Evolutionary conservation across 768 basidiomycete species (phyloP).

Genomic region (Tubosaeta sp.): DNA sequence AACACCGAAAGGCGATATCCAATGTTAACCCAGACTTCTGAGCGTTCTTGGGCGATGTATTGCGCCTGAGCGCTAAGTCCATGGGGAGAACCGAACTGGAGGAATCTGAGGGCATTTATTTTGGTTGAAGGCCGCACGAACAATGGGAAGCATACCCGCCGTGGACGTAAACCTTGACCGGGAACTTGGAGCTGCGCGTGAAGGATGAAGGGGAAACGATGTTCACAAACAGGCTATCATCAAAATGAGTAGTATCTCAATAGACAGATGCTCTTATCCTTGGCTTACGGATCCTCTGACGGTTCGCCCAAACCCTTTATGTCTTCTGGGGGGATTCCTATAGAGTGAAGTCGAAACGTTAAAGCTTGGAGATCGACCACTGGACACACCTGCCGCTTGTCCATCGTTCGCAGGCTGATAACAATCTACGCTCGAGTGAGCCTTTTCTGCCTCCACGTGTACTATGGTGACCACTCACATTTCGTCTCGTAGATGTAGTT

Average conservation of each 20-base stretch:
- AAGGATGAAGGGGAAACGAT: conserved; percentile 51
- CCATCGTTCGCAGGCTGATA: conserved; percentile 64
- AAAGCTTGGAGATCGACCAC: neutral
- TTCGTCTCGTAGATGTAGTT: conserved; percentile 58
- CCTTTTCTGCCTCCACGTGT: neutral
- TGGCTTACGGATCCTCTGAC: conserved; percentile 60
- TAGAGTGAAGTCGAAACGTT: neutral
- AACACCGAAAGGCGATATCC: conserved; percentile 56
- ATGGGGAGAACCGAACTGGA: conserved; percentile 78
- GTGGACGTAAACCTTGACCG: conserved; percentile 74
- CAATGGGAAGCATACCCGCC: conserved; percentile 50
- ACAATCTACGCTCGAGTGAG: conserved; percentile 38
- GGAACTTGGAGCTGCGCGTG: conserved; percentile 42
- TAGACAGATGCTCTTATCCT: neutral
- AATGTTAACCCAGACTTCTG: conserved; percentile 66
- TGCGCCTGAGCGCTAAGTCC: conserved; percentile 58
- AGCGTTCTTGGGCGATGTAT: conserved; percentile 56
- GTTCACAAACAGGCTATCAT: conserved; percentile 57
- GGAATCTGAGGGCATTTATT: conserved; percentile 42
- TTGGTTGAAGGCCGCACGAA: no score
- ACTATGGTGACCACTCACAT: conserved; percentile 36
- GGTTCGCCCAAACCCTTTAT: conserved; percentile 65
- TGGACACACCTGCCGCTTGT: conserved; percentile 49
- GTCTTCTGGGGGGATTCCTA: conserved; percentile 48
- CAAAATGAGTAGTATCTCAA: neutral